Conservation (phyloP, 2,329 filamentous ascomycete genomes). For the Ophiostoma pallidulum region DNA sequence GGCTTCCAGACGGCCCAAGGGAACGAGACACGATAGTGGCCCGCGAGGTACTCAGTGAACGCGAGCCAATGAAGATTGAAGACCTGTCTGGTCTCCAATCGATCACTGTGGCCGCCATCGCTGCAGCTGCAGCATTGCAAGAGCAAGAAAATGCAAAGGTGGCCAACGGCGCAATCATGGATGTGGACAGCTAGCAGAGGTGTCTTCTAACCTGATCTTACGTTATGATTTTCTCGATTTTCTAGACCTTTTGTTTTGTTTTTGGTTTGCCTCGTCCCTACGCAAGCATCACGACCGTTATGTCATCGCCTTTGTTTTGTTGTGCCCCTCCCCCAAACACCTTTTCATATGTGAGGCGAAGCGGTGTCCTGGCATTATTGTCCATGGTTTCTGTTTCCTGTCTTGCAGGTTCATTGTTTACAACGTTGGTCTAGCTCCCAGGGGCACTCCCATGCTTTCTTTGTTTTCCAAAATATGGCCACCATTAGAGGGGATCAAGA, state of each 20-base stretch:
- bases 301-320: not conserved
- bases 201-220: not conserved
- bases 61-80: not conserved
- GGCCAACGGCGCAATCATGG: constrained; percentile 8
- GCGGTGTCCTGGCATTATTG: too few relatives aligned
- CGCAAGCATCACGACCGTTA: constrained; percentile 14
- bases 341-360: too few relatives aligned
- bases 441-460: not conserved
- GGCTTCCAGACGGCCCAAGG: not conserved
- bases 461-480: too few relatives aligned
- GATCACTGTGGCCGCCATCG: constrained; percentile 6
- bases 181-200: constrained; percentile 11
- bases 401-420: not conserved
- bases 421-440: constrained; percentile 9
- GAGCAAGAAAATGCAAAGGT: not conserved
- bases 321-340: too few relatives aligned
- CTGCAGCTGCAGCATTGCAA: not conserved
- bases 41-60: not conserved
- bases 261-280: not conserved
- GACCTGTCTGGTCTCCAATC: constrained; percentile 1
- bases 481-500: not conserved
- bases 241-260: constrained; percentile 1
- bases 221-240: not conserved
- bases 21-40: too few relatives aligned
- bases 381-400: not conserved